Base-by-base conservation (phyloP, 1,139 yeast species). In the Hanseniaspora gamundiae region DNA sequence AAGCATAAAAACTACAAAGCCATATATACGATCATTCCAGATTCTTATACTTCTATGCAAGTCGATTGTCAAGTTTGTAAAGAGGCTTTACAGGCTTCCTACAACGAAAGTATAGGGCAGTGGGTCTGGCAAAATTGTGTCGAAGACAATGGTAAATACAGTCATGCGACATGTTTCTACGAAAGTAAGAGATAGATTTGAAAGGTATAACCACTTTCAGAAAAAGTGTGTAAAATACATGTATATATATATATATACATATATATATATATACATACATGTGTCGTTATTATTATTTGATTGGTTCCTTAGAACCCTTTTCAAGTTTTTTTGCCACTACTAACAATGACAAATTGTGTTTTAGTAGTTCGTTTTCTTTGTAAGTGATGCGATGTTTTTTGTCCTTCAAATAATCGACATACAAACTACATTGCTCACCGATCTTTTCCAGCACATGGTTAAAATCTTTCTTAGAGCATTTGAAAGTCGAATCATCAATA, bases 91-190 rank as follows among this genome's bases (percentile, higher is more conserved):
- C 73, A 74, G 50, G 88, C 94, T 6, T 76, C 78, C 8, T 91
- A 86, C 70, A 84, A 84, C 58, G 96, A 87, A 57, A 88, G 83
- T 44, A 68, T 78, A 4, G 97, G 95, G 39, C 96, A 88, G 59
- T 93, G 98, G 98, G 78, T 88, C 36, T 91, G 96, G 96, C 74
- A 70, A 52, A 80, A 83, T 58, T 86, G 95, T 39, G 71, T 85
- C 26, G 70, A 71, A 48, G 74, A 79, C n/a, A 16, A 13, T 11
- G 82, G 80, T 8, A 80, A 76, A 51, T 76, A 83, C 40, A 83
- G 81, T 58, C 98, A 93, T 65, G 82, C 83, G 35, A 69, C 78
- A 2, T 93, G 99, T 60, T 81, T 71, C 58, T 70, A 77, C 16
- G 36, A 33, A 9, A 33, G 36, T 33, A 33, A 19, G 16, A 16